Conservation (phyloP, 305 asterid genomes). For the Fraxinus sp. region DNA sequence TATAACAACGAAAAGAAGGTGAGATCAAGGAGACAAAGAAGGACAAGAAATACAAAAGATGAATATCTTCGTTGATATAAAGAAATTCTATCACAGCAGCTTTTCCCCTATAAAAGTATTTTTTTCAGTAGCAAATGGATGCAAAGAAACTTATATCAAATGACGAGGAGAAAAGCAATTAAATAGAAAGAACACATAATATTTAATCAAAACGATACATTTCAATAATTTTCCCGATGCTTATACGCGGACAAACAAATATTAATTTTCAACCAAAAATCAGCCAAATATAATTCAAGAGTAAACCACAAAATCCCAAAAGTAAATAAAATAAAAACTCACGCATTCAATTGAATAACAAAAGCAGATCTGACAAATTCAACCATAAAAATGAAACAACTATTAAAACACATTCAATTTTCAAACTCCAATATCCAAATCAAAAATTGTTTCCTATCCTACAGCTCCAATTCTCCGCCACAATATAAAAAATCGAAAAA, state of each 20-base stretch:
- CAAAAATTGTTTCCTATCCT: constrained; percentile 3
- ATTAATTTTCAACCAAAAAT: constrained; percentile 8
- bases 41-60: neutral
- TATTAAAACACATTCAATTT: constrained; percentile 19
- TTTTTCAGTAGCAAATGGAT: neutral
- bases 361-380: constrained; percentile 34
- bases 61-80: neutral
- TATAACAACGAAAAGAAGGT: neutral
- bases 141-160: neutral
- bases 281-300: neutral
- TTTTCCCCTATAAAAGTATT: neutral
- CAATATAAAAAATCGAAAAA: neutral
- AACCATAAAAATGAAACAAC: constrained; percentile 23
- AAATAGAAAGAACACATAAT: neutral
- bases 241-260: constrained; percentile 19
- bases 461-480: neutral
- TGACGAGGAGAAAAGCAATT: constrained; percentile 14
- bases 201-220: neutral
- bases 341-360: constrained; percentile 18
- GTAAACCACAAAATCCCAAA: neutral
- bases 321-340: neutral
- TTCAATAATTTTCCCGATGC: neutral
- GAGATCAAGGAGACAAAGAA: neutral
- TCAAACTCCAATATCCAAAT: constrained; percentile 21
- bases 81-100: neutral